Evolutionary conservation across 352 stramenopile species (phyloP).

Genomic region (Phytophthora quininea): DNA sequence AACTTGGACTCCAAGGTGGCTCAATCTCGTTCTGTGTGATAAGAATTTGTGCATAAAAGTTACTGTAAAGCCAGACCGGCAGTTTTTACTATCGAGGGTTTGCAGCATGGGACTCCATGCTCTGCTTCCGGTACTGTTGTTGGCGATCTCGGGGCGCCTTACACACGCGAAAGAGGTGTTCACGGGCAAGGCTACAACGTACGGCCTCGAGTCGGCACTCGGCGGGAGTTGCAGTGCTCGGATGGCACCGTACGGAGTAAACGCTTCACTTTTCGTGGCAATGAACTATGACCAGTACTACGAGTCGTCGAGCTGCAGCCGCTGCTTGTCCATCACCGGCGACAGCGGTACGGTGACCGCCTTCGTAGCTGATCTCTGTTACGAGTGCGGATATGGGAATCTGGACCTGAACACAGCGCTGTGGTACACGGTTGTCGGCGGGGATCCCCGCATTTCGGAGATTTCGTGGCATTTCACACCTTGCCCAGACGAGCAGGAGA

Average conservation of each 20-base stretch:
- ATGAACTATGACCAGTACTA: constrained; percentile 74
- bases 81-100: too few species aligned
- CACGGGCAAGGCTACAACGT: constrained; percentile 54
- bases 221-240: constrained; percentile 58
- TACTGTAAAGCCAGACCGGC: too few species aligned
- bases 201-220: constrained; percentile 49
- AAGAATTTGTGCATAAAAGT: too few species aligned
- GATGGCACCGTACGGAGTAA: constrained; percentile 47
- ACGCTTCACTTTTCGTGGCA: constrained; percentile 55
- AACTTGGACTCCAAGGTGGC: constrained; percentile 1
- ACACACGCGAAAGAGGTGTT: constrained; percentile 43
- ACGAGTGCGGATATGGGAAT: constrained; percentile 65
- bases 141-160: constrained; percentile 4
- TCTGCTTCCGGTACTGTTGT: constrained; percentile 10
- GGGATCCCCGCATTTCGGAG: constrained; percentile 49
- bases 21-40: too few species aligned
- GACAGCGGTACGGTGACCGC: constrained; percentile 48
- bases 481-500: constrained; percentile 63
- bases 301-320: constrained; percentile 56
- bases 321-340: constrained; percentile 58
- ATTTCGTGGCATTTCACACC: constrained; percentile 69
- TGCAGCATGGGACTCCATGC: constrained; percentile 2
- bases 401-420: constrained; percentile 68
- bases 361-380: constrained; percentile 71
- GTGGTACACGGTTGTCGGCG: constrained; percentile 60